phyloP scores from a whole-genome alignment of 2,329 filamentous ascomycete species.

The Nothomitra cinnamomea region DNA sequence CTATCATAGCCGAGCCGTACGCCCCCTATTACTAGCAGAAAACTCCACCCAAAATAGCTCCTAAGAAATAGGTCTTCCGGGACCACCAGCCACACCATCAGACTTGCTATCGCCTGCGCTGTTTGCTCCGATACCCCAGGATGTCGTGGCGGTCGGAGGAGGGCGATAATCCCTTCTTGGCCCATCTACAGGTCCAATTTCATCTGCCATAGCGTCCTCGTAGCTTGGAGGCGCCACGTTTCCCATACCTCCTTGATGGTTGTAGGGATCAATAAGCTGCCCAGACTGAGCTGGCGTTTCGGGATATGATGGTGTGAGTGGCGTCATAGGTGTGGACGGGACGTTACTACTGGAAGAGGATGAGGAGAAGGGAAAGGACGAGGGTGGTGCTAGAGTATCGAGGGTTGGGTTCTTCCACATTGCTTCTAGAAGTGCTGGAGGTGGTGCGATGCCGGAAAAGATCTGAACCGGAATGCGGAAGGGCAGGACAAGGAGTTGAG shows the following conservation, averaged over 20 bases:
- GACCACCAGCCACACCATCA: background rate
- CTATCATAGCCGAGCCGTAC: background rate
- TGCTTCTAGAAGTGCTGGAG: conserved; percentile 55
- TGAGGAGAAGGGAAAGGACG: background rate
- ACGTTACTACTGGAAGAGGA: background rate
- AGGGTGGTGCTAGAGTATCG: background rate
- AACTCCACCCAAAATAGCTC: too few species aligned
- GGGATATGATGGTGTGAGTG: background rate
- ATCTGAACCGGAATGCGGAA: conserved; percentile 65
- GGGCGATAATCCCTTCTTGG: conserved; percentile 48
- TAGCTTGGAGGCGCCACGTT: conserved; percentile 89
- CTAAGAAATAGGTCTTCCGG: background rate
- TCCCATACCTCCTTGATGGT: conserved; percentile 28
- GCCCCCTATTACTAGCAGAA: background rate
- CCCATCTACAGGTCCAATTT: conserved; percentile 56
- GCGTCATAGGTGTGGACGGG: background rate
- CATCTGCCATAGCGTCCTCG: conserved; percentile 76
- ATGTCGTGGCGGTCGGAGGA: background rate
- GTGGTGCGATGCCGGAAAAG: conserved; percentile 76
- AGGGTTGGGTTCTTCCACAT: conserved; percentile 23
- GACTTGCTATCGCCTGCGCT: background rate
- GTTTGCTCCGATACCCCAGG: background rate
- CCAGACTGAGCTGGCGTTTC: conserved; percentile 1
- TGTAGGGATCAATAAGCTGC: conserved; percentile 10
- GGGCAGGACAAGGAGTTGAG: conserved; percentile 64